Evolutionary conservation across 2,329 filamentous ascomycete genomes (phyloP).

Genomic region (Penicillium sclerotigenum): DNA sequence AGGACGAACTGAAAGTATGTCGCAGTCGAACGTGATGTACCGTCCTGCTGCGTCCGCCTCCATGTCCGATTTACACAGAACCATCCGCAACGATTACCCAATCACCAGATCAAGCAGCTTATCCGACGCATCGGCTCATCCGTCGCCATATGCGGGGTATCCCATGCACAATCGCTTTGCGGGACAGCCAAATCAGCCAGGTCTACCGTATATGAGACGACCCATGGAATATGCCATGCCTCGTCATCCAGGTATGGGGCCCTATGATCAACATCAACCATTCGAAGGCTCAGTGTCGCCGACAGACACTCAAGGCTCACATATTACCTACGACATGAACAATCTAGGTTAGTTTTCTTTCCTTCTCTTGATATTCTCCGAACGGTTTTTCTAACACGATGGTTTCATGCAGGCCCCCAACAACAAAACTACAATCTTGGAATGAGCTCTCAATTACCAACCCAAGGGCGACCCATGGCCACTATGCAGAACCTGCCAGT

Average conservation of each 20-base stretch:
- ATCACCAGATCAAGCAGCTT: conserved; percentile 37
- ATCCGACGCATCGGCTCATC: conserved; percentile 31
- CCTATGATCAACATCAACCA: conserved; percentile 29
- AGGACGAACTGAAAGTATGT: conserved; percentile 29
- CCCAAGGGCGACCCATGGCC: conserved; percentile 28
- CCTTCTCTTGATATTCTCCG: not conserved
- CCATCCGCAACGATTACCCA: conserved; percentile 27
- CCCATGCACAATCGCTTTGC: conserved; percentile 31
- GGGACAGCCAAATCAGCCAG: conserved; percentile 25
- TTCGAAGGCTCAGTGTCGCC: conserved; percentile 36
- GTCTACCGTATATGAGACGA: conserved; percentile 29
- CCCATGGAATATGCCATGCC: conserved; percentile 31
- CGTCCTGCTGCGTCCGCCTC: conserved; percentile 25
- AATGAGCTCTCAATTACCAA: conserved; percentile 27
- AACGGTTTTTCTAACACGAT: conserved; percentile 9
- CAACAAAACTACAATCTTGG: conserved; percentile 30
- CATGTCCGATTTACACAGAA: conserved; percentile 30
- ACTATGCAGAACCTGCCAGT: conserved; percentile 33
- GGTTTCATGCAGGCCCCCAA: conserved; percentile 26
- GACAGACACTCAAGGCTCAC: conserved; percentile 27
- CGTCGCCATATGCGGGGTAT: conserved; percentile 24
- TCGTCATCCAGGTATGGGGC: conserved; percentile 26
- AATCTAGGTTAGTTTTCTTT: conserved; percentile 25
- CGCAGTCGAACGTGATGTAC: conserved; percentile 26
- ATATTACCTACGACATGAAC: conserved; percentile 30